phyloP scores from a whole-genome alignment of 23 red algal genomes.

The Gracilaria domingensis region DNA sequence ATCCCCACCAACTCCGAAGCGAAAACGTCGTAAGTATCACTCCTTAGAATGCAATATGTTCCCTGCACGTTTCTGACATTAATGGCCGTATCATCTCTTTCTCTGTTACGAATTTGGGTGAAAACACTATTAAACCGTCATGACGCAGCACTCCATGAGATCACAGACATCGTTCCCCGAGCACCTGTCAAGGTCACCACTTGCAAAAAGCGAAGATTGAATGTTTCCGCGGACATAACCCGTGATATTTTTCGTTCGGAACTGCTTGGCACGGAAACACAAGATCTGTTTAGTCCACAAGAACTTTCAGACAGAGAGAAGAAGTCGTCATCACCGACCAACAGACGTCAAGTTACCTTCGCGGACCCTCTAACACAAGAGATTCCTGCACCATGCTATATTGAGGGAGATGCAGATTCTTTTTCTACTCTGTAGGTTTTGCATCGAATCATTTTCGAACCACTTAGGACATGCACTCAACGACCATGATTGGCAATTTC shows the following conservation, averaged over 20 bases:
- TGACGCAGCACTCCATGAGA: constrained; percentile 3
- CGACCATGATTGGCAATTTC: background rate
- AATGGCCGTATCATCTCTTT: background rate
- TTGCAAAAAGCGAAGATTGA: constrained; percentile 17
- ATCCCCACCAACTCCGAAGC: constrained; percentile 23
- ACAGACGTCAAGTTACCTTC: constrained; percentile 5
- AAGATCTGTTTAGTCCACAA: background rate
- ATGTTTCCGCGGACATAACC: constrained; percentile 5
- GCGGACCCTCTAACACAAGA: constrained; percentile 12
- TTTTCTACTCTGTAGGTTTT: constrained; percentile 5
- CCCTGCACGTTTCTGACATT: background rate
- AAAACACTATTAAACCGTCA: background rate
- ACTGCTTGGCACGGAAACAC: background rate
- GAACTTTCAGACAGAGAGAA: background rate
- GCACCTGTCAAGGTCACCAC: background rate
- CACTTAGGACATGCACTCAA: too few species aligned
- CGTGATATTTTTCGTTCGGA: background rate
- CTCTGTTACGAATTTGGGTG: background rate
- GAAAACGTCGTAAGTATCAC: constrained; percentile 13
- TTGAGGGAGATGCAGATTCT: background rate
- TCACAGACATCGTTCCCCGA: background rate
- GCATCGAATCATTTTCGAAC: background rate
- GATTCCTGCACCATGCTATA: constrained; percentile 3
- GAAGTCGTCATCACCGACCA: background rate
- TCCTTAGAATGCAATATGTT: too few species aligned